Evolutionary conservation across 805 yeast species (phyloP).

Genomic region (Lipomyces yamanashiensis): DNA sequence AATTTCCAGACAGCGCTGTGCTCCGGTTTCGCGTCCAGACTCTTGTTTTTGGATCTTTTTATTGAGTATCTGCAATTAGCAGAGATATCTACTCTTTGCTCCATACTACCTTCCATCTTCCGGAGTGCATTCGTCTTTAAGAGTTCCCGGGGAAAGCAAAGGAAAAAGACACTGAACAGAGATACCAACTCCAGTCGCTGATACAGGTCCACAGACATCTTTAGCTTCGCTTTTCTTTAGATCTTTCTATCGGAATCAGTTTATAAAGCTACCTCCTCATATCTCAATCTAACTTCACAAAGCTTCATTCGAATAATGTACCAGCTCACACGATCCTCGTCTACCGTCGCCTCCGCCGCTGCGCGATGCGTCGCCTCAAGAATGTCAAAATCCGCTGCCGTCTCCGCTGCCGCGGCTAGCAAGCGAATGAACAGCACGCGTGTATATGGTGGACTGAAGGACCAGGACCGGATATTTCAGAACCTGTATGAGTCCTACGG

Average conservation of each 20-base stretch:
- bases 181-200: too few relatives aligned
- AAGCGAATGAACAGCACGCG: constrained; percentile 39
- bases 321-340: constrained; percentile 4
- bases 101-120: too few relatives aligned
- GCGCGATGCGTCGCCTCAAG: not conserved
- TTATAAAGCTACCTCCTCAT: not conserved
- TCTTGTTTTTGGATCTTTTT: too few relatives aligned
- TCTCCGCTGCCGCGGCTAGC: not conserved
- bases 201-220: too few relatives aligned
- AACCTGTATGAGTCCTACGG: constrained; percentile 79
- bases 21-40: too few relatives aligned
- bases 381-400: not conserved
- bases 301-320: not conserved
- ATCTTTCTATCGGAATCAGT: not conserved
- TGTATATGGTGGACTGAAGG: constrained; percentile 74
- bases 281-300: not conserved
- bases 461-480: constrained; percentile 86
- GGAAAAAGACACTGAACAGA: too few relatives aligned
- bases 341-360: not conserved
- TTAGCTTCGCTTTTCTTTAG: not conserved
- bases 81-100: too few relatives aligned
- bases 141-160: too few relatives aligned
- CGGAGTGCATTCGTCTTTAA: too few relatives aligned
- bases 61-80: too few relatives aligned
- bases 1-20: not conserved